Evolutionary conservation across 2,329 filamentous ascomycete species (phyloP).

Genomic region (Albophoma yamanashiensis): DNA sequence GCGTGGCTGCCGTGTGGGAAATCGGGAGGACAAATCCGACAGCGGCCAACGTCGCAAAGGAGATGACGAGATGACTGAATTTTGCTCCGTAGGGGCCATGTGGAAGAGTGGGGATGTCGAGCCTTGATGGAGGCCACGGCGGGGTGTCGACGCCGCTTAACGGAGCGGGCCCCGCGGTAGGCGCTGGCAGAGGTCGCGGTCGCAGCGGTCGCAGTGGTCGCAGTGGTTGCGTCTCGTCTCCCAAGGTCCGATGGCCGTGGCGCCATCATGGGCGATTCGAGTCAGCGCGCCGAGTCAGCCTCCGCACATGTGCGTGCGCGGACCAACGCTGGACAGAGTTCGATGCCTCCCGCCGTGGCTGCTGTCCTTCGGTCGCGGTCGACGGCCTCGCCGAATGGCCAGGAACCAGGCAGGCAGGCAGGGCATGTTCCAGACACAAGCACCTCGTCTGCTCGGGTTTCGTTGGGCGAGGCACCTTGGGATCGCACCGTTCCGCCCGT

Average conservation of each 20-base stretch:
- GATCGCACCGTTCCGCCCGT: background rate
- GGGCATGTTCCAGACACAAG: background rate
- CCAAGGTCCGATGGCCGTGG: background rate
- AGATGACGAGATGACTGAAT: conserved; percentile 19
- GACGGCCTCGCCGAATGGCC: background rate
- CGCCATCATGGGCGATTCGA: background rate
- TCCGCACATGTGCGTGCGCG: background rate
- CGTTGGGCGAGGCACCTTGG: background rate
- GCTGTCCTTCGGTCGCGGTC: background rate
- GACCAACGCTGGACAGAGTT: background rate
- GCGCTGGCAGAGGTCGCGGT: background rate
- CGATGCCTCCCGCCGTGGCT: background rate
- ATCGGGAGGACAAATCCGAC: conserved; percentile 13
- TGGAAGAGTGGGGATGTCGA: conserved; percentile 16
- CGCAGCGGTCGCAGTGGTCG: background rate
- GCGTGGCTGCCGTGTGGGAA: background rate
- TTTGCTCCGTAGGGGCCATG: conserved; percentile 15
- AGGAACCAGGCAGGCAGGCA: background rate
- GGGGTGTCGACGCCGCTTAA: background rate
- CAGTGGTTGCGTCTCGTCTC: background rate
- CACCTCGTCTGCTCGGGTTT: background rate
- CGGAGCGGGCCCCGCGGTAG: background rate
- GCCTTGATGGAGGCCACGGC: conserved; percentile 8
- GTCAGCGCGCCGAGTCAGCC: background rate
- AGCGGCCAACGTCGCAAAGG: conserved; percentile 13